Evolutionary conservation across 1,284 basidiomycete species (phyloP), one percentile per base, ranked within the genome.

Genomic region (Polyporus tsugae): DNA sequence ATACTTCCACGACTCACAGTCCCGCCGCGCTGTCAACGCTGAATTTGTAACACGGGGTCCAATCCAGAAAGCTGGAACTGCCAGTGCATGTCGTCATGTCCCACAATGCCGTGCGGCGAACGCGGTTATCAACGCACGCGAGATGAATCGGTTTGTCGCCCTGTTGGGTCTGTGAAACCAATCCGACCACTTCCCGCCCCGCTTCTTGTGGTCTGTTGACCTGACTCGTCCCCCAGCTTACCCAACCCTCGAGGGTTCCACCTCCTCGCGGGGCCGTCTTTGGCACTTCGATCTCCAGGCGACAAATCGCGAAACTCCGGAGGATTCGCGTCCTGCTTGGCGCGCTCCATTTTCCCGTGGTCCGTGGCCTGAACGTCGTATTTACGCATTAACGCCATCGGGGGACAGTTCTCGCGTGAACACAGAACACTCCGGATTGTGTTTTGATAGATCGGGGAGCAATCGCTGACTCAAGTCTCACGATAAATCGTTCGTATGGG

Each of bases 321-420:
- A 36, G 39, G 22, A 33, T 44, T 29, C 35, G 39, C n/a, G 22
- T 41, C 36, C 38, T 38, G 58, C 58, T 44, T 29, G 59, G 59
- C 59, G 15, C 39, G 15, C 15, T 44, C 6, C 46, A 42, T 42
- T 41, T 6, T 44, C 7, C 59, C 22, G 39, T 17, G 22, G 38
- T 25, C 25, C 10, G 11, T n/a, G 22, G 59, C 25, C 6, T 52
- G 25, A 38, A 59, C 55, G 49, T 68, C 71, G 71, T 70, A 70
- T 60, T 55, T 72, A 72, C 71, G 69, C 71, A 46, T 67, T 72
- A 72, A 67, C 71, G 65, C 71, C 71, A 67, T 72, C 59, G 22
- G 5, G 22, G 36, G 44, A 60, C 36, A 38, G 22, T 39, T 22
- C 13, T 39, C 25, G n/a, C 58, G 38, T 38, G 55, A n/a, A 10